Evolutionary conservation across 805 yeast genomes (phyloP).

Genomic region (Metschnikowia matae): DNA sequence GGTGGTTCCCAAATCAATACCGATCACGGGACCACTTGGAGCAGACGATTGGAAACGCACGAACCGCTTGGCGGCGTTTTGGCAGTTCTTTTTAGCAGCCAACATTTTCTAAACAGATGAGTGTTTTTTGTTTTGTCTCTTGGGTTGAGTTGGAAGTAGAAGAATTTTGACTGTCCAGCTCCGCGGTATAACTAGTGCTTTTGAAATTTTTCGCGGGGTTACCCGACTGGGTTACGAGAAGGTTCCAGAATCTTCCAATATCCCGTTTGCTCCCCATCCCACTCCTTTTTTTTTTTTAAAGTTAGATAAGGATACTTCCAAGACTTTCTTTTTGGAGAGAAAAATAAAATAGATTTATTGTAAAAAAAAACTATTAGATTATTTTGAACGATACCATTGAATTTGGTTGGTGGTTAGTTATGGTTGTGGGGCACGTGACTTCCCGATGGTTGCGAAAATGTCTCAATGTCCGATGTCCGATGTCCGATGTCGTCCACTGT

Average conservation of each 20-base stretch:
- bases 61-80: slow-evolving; percentile 35
- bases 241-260: slow-evolving; percentile 16
- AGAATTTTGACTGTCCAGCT: slow-evolving; percentile 4
- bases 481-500: too few species aligned
- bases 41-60: slow-evolving; percentile 21
- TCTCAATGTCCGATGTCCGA: background rate
- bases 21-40: slow-evolving; percentile 58
- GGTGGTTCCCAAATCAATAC: slow-evolving; percentile 85
- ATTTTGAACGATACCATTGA: background rate
- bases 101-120: slow-evolving; percentile 25
- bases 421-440: background rate
- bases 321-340: too few species aligned
- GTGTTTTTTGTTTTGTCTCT: too few species aligned
- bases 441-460: slow-evolving; percentile 2
- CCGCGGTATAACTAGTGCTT: slow-evolving; percentile 9
- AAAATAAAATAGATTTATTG: too few species aligned
- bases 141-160: background rate
- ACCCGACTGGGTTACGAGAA: slow-evolving; percentile 19
- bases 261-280: too few species aligned
- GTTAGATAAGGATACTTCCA: too few species aligned
- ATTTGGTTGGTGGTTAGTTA: background rate
- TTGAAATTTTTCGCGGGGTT: slow-evolving; percentile 22
- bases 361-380: too few species aligned
- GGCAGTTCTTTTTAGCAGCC: slow-evolving; percentile 40
- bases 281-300: too few species aligned